Evolutionary conservation across 768 basidiomycete species (phyloP), one percentile per base, ranked within the genome.

Genomic region (Suillus sp.): DNA sequence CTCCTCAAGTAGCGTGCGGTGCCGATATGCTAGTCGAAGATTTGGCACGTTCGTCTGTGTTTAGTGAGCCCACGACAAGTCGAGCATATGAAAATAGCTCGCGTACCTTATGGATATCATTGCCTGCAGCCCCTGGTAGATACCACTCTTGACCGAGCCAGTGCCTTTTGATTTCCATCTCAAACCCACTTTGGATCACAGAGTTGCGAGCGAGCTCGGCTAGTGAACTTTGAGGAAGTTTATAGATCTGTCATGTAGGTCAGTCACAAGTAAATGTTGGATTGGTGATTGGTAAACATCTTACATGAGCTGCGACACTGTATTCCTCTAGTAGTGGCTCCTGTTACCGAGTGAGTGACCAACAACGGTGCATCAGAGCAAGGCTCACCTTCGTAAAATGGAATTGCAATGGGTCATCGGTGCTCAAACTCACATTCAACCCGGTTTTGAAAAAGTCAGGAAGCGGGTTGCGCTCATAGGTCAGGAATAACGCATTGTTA

Each of bases 141-240:
- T 95, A 99, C 94, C 95, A 99, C 61, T 90, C 79, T 67, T 91
- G 86, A 1, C 97, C 97, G 3, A 99, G 81, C 95, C 95, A 96
- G 73, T 93, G 95, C 11, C 93, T 89, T 78, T 99, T 99, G 70
- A 98, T 75, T 74, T 96, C 91, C 95, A 98, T 99, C 78, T 99
- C 97, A 73, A 98, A 99, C 1, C 97, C 97, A 70, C 93, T 95
- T 74, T 99, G 97, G 53, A 91, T 81, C 37, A 99, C 97, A 0
- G 95, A 96, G 78, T 99, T 99, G 48, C 97, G 88, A n/a, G 97
- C 97, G 13, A 99, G 84, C 76, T 99, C 97, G 14, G 96, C 97
- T 63, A 99, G 80, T 0, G 93, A 95, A 67, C 91, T 92, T 74
- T 94, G 96, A 0, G 96, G 93, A 59, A 99, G 78, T 77, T 98